These are phyloP conservation scores for Striga hermonthica DNA, from an alignment of 305 asterid species.

Conservation along the genomic window DNA sequence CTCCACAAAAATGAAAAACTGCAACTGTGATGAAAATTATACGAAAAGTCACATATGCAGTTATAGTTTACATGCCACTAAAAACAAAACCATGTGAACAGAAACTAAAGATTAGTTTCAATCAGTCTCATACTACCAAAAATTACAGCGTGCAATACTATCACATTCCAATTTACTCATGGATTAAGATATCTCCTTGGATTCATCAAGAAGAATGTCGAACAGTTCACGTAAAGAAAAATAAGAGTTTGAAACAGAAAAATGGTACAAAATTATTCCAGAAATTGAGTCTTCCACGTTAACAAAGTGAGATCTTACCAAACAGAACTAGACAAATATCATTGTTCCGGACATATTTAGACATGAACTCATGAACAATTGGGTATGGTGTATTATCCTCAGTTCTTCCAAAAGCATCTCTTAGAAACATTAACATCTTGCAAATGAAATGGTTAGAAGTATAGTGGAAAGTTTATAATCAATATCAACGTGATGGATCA, in stretches of 20 bases:
- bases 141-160: conserved; percentile 9
- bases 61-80: background rate
- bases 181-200: background rate
- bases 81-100: conserved; percentile 9
- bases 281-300: conserved; percentile 1
- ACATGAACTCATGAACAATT: background rate
- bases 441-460: background rate
- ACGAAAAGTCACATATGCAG: conserved; percentile 16
- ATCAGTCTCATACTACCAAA: background rate
- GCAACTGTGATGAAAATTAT: conserved; percentile 29
- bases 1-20: conserved; percentile 33
- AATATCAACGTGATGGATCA: conserved; percentile 14
- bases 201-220: conserved; percentile 6
- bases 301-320: background rate
- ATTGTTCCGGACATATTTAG: conserved; percentile 5
- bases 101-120: background rate
- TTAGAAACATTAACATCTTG: conserved; percentile 13
- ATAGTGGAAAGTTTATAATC: background rate
- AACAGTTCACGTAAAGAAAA: conserved; percentile 10
- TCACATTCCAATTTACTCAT: background rate
- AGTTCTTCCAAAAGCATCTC: background rate
- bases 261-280: background rate
- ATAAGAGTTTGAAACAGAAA: background rate
- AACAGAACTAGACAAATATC: conserved; percentile 15
- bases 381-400: background rate